Evolutionary conservation across 192 early-diverging fungal species (phyloP).

Genomic region (Gonapodya prolifera): DNA sequence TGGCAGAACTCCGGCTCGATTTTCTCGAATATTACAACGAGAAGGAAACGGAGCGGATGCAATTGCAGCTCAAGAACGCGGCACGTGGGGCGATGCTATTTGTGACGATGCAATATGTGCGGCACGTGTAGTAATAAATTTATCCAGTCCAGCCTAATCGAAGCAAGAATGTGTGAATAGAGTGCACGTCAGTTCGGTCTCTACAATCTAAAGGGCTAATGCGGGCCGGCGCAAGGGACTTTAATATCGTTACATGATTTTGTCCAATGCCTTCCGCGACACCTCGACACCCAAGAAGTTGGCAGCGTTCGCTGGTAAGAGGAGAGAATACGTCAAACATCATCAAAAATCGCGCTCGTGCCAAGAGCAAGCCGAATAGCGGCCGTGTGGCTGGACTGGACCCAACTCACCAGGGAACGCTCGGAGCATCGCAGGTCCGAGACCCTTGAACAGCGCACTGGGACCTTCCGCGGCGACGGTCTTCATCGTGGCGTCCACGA

Average conservation of each 20-base stretch:
- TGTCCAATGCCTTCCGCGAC: conserved; percentile 32
- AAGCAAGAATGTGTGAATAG: no score
- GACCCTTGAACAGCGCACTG: conserved; percentile 68
- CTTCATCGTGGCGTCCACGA: conserved; percentile 48
- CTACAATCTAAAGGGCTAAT: no score
- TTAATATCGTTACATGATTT: conserved; percentile 4
- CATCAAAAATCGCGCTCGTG: not conserved
- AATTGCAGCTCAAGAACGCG: not conserved
- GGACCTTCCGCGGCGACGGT: conserved; percentile 71
- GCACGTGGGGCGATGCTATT: not conserved
- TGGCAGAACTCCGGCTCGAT: conserved; percentile 21
- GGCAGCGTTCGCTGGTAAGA: conserved; percentile 54
- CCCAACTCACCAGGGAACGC: conserved; percentile 38
- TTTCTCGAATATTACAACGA: conserved; percentile 30
- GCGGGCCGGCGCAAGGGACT: no score
- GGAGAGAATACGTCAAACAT: conserved; percentile 16
- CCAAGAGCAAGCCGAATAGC: not conserved
- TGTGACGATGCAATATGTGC: not conserved
- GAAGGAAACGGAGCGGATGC: conserved; percentile 17
- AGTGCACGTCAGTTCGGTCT: no score
- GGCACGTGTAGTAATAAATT: not conserved
- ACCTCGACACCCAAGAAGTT: conserved; percentile 56
- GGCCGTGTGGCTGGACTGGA: conserved; percentile 10
- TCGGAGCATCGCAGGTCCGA: conserved; percentile 78
- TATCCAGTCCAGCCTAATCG: no score